These are phyloP conservation scores for Periglandula ipomoeae DNA, from an alignment of 2,329 filamentous ascomycete species.

Conservation along the genomic window DNA sequence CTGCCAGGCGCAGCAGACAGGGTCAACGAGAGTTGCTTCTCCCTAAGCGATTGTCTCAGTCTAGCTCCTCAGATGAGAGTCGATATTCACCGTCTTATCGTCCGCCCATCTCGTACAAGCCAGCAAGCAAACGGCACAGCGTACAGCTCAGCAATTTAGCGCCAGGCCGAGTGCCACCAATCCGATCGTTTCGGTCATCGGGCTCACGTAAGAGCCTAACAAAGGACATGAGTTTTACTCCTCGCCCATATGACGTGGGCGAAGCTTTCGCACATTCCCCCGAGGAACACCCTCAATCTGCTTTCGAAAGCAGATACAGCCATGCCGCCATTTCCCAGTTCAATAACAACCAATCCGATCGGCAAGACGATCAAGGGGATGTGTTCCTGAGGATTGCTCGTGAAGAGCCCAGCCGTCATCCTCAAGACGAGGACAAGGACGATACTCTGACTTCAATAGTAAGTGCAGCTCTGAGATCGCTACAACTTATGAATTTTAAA, in stretches of 20 bases:
- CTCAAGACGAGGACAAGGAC: constrained; percentile 24
- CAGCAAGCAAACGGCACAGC: constrained; percentile 23
- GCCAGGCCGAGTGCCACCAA: constrained; percentile 39
- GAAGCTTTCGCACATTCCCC: constrained; percentile 34
- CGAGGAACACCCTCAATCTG: constrained; percentile 41
- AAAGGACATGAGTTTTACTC: constrained; percentile 42
- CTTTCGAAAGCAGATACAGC: constrained; percentile 34
- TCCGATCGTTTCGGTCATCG: constrained; percentile 47
- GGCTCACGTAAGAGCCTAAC: constrained; percentile 45
- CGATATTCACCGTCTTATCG: constrained; percentile 28
- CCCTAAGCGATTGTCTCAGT: constrained; percentile 31
- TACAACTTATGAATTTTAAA: neutral
- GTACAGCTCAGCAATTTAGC: constrained; percentile 23
- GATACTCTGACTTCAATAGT: constrained; percentile 34
- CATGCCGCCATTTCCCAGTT: neutral
- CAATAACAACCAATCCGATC: neutral
- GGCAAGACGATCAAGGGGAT: constrained; percentile 44
- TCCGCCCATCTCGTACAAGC: constrained; percentile 42
- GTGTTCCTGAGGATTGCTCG: constrained; percentile 50
- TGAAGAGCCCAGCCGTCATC: constrained; percentile 37
- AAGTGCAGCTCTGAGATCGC: constrained; percentile 29
- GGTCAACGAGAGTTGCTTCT: constrained; percentile 39
- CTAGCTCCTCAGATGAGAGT: constrained; percentile 38
- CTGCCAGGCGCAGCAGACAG: constrained; percentile 15
- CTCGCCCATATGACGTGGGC: constrained; percentile 34